Evolutionary conservation across 495 filamentous ascomycete genomes (phyloP).

Genomic region (Hypoxylon lenormandii): DNA sequence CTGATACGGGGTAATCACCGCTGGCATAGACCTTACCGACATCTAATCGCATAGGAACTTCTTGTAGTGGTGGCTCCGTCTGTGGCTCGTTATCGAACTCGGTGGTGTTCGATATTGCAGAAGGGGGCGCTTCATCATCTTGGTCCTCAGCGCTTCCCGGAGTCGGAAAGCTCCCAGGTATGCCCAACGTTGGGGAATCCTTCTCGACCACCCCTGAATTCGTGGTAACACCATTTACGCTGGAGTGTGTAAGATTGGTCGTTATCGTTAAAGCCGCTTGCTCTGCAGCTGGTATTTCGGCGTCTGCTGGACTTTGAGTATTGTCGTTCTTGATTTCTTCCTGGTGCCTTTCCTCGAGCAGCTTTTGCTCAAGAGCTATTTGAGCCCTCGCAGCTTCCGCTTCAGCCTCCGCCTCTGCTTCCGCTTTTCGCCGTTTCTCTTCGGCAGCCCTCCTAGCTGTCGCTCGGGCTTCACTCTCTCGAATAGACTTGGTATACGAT

Average conservation of each 20-base stretch:
- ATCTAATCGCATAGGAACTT: conserved; percentile 44
- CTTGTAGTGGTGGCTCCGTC: conserved; percentile 60
- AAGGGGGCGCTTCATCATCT: conserved; percentile 62
- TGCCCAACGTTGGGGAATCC: conserved; percentile 79
- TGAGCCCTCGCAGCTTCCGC: conserved; percentile 22
- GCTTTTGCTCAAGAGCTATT: conserved; percentile 18
- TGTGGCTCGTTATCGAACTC: conserved; percentile 79
- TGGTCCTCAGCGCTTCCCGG: conserved; percentile 45
- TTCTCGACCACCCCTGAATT: conserved; percentile 18
- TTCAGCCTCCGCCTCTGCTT: conserved; percentile 15
- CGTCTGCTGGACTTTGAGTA: conserved; percentile 22
- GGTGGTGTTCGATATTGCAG: conserved; percentile 70
- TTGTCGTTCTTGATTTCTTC: conserved; percentile 23
- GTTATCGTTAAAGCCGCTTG: conserved; percentile 47
- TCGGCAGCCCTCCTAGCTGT: conserved; percentile 63
- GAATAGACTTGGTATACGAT: conserved; percentile 80
- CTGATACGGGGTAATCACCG: conserved; percentile 13
- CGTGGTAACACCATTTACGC: conserved; percentile 19
- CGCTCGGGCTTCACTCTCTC: conserved; percentile 71
- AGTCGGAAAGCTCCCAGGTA: conserved; percentile 67
- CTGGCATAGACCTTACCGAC: conserved; percentile 35
- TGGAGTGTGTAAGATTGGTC: conserved; percentile 43
- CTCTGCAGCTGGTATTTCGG: conserved; percentile 32
- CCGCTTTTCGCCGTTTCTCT: conserved; percentile 52
- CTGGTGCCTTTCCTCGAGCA: conserved; percentile 20